Conservation (phyloP, 805 yeast genomes). For the Maudiozyma bulderi region DNA sequence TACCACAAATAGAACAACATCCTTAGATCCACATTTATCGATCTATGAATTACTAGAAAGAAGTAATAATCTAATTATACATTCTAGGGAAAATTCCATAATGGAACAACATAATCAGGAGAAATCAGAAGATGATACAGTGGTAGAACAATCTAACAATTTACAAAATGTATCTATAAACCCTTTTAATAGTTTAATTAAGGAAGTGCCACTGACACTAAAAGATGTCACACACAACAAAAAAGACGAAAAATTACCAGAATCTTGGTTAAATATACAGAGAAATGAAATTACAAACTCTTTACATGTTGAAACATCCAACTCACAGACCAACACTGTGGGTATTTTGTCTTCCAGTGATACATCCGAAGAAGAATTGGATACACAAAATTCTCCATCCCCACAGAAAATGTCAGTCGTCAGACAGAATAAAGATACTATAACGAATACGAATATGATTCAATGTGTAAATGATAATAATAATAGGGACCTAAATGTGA, state of each 20-base stretch:
- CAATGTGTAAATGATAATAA: too few relatives aligned
- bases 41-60: constrained; percentile 20
- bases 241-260: constrained; percentile 11
- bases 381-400: background rate
- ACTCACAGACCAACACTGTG: constrained; percentile 6
- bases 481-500: background rate
- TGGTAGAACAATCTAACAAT: background rate
- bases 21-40: constrained; percentile 27
- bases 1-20: constrained; percentile 4
- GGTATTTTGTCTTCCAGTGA: constrained; percentile 19
- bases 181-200: background rate
- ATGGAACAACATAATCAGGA: background rate
- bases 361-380: constrained; percentile 27
- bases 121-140: background rate
- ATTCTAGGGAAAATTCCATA: too few relatives aligned
- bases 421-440: background rate
- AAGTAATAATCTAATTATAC: background rate
- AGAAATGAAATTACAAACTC: constrained; percentile 6
- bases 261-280: constrained; percentile 26
- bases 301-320: constrained; percentile 10
- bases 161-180: background rate
- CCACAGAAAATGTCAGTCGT: background rate
- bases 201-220: background rate
- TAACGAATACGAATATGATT: too few relatives aligned
- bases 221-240: background rate